These are phyloP conservation scores for Penicillium sumatraense DNA, from an alignment of 2,329 filamentous ascomycete genomes.

Conservation along the genomic window DNA sequence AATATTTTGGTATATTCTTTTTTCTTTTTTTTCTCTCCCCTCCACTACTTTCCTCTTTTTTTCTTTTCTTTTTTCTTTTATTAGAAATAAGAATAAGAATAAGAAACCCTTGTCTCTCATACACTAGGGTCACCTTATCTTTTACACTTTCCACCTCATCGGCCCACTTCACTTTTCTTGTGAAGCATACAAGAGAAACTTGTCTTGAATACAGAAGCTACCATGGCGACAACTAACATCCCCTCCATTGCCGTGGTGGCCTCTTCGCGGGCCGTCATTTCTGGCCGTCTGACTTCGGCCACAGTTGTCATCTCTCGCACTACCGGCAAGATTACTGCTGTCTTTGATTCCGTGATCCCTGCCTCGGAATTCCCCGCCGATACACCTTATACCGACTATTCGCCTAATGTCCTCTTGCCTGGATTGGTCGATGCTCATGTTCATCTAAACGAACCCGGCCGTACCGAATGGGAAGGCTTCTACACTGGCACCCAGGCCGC, in stretches of 20 bases:
- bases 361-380: slow-evolving; percentile 72
- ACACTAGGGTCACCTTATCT: too few species aligned
- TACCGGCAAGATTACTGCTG: slow-evolving; percentile 82
- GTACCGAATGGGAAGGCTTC: slow-evolving; percentile 99
- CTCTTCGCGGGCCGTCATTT: slow-evolving; percentile 81
- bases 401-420: slow-evolving; percentile 81
- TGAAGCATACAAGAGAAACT: too few species aligned
- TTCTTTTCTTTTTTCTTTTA: too few species aligned
- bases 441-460: slow-evolving; percentile 93
- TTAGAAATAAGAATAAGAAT: too few species aligned
- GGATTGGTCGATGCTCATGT: slow-evolving; percentile 97
- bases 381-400: slow-evolving; percentile 80
- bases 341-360: slow-evolving; percentile 76
- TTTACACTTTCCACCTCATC: too few species aligned
- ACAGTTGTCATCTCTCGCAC: slow-evolving; percentile 77
- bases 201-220: too few species aligned
- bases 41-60: too few species aligned
- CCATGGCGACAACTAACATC: slow-evolving; percentile 31
- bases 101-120: too few species aligned
- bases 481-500: slow-evolving; percentile 92
- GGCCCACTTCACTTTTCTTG: too few species aligned
- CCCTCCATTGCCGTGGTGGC: slow-evolving; percentile 73
- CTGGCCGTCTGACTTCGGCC: slow-evolving; percentile 75
- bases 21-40: too few species aligned
- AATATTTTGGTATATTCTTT: too few species aligned